phyloP scores from a whole-genome alignment of 495 filamentous ascomycete genomes.

The Podospora conica region DNA sequence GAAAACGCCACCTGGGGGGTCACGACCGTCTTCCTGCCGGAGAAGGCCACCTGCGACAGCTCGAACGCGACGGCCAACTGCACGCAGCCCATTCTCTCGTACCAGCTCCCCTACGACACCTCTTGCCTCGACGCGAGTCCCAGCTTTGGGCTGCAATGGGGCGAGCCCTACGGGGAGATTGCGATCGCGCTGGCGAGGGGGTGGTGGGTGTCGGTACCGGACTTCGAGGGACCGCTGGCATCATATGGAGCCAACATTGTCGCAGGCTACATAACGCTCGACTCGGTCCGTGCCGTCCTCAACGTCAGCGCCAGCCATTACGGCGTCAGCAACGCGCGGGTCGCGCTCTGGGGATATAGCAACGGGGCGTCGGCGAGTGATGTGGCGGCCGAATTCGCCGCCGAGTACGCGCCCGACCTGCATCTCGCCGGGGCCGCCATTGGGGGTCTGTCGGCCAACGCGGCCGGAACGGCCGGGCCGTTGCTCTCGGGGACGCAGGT shows the following conservation, averaged over 20 bases:
- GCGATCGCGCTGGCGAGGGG: constrained; percentile 20
- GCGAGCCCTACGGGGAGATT: constrained; percentile 20
- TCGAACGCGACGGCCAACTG: not conserved
- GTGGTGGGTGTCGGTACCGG: constrained; percentile 45
- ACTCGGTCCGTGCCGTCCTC: constrained; percentile 41
- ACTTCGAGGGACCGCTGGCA: constrained; percentile 42
- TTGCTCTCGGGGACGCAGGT: constrained; percentile 18
- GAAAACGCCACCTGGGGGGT: constrained; percentile 43
- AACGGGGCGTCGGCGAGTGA: constrained; percentile 51
- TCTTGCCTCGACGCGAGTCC: constrained; percentile 20
- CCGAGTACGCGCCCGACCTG: constrained; percentile 50
- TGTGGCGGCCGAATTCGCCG: constrained; percentile 48
- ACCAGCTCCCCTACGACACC: constrained; percentile 26
- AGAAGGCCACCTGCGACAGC: not conserved
- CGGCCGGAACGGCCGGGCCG: constrained; percentile 22
- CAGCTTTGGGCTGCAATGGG: constrained; percentile 17
- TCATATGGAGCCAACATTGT: constrained; percentile 32
- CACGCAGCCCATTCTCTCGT: constrained; percentile 19
- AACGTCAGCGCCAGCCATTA: constrained; percentile 2
- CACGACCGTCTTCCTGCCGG: constrained; percentile 44
- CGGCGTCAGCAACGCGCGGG: constrained; percentile 14
- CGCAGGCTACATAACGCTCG: constrained; percentile 42
- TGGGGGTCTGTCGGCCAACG: constrained; percentile 40
- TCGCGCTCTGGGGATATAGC: constrained; percentile 50
- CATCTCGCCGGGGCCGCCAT: constrained; percentile 45